Evolutionary conservation across 1,284 basidiomycete genomes (phyloP), one percentile per base, ranked within the genome.

Genomic region (Ustilago cynodontis): DNA sequence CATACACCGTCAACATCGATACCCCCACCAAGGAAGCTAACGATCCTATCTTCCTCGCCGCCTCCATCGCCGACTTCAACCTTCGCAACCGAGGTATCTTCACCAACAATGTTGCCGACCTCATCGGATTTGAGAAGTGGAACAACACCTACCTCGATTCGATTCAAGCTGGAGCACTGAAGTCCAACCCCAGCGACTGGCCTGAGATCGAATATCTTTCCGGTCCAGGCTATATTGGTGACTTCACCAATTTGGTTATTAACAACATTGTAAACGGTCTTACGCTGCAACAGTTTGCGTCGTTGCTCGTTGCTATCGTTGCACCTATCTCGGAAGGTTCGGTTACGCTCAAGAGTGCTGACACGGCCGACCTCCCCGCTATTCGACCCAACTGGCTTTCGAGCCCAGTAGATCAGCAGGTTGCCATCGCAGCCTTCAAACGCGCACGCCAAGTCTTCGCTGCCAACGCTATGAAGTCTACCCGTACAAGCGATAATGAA

Each of bases 371-470:
- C 45, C 72, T 86, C 5, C 88, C 88, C 0, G 43, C 86, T 10
- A 88, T 89, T 65, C 86, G 89, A 68, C 87, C 88, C 20, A 63
- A 58, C 28, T 85, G 80, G 78, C 61, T 84, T 16, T 59, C 61
- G 1, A 61, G 77, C 45, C 62, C 73, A 24, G 72, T 81, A 1
- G 84, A 85, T 26, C 86, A 87, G 84, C 86, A 77, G 33, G 86
- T 83, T 2, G 69, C 76, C 71, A 78, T 63, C 81, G 70, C 55
- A 2, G 62, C 51, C 1, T 72, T 71, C 64, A 70, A 71, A 54
- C 67, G 70, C 29, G 60, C 58, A 10, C 68, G 80, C 14, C 43
- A 85, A 39, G 69, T 86, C 29, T 80, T 87, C 56, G 79, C 81
- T n/a, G 83, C 81, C 0, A 71, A 67, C 7, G 74, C 85, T 16